These are phyloP conservation scores for Skeletonema potamos DNA, from an alignment of 108 stramenopile genomes.

Conservation along the genomic window DNA sequence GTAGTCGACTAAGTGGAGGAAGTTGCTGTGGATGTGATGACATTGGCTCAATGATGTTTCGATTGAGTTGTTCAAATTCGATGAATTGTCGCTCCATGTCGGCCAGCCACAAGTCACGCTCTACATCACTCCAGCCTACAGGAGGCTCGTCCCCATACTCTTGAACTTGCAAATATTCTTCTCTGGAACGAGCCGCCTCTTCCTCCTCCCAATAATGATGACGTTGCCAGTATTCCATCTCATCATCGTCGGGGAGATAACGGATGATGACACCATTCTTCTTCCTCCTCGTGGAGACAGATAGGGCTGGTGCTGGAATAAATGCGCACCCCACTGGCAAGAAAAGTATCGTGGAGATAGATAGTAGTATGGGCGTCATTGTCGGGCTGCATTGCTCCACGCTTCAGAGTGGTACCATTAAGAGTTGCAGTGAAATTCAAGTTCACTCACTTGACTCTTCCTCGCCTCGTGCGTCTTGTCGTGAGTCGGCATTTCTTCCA, in stretches of 20 bases:
- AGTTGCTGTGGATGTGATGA: background rate
- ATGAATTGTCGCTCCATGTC: background rate
- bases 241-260: background rate
- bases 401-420: background rate
- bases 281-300: background rate
- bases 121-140: background rate
- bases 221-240: constrained; percentile 4
- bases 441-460: too few relatives aligned
- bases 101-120: background rate
- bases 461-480: too few relatives aligned
- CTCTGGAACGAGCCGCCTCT: background rate
- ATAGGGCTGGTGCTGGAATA: background rate
- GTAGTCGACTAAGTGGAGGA: background rate
- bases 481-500: background rate
- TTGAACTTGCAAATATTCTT: background rate
- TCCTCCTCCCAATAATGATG: background rate
- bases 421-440: too few relatives aligned
- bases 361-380: background rate
- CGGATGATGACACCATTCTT: background rate
- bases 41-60: background rate
- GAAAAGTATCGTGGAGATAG: background rate
- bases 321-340: background rate
- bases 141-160: background rate
- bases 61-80: background rate
- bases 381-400: background rate